phyloP scores from a whole-genome alignment of 2,329 filamentous ascomycete species.

The Stagonosporopsis tanaceti region DNA sequence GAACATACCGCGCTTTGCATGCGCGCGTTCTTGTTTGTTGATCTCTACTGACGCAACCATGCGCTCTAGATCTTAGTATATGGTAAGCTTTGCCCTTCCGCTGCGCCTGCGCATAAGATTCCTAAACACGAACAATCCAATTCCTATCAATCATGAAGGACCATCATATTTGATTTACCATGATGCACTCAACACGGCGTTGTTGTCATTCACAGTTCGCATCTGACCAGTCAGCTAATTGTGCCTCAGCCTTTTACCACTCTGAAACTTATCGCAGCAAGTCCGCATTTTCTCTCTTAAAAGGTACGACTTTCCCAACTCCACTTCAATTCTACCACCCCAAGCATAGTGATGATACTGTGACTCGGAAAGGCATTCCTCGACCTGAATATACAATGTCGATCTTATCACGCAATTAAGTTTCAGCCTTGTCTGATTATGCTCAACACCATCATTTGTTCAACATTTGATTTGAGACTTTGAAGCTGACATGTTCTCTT shows the following conservation, averaged over 20 bases:
- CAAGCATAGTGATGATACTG: conserved; percentile 65
- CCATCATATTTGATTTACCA: conserved; percentile 62
- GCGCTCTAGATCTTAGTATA: conserved; percentile 5
- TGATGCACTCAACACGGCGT: conserved; percentile 53
- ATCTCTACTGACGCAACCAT: conserved; percentile 27
- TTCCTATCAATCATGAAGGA: conserved; percentile 65
- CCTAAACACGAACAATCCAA: conserved; percentile 63
- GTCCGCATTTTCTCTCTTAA: conserved; percentile 18
- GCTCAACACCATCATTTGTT: conserved; percentile 26
- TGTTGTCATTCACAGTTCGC: background rate
- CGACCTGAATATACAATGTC: conserved; percentile 70
- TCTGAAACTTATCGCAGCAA: background rate
- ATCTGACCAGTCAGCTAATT: conserved; percentile 28
- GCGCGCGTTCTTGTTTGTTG: conserved; percentile 18
- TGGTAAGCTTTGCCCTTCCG: conserved; percentile 27
- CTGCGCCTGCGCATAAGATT: conserved; percentile 52
- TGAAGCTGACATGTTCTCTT: conserved; percentile 37
- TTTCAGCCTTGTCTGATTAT: conserved; percentile 75
- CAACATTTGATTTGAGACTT: conserved; percentile 20
- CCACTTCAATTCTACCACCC: conserved; percentile 17
- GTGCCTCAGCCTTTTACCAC: conserved; percentile 16
- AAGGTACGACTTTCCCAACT: conserved; percentile 52
- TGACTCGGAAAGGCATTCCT: conserved; percentile 75
- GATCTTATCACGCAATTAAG: conserved; percentile 67
- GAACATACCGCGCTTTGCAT: conserved; percentile 24